phyloP scores from a whole-genome alignment of 2,329 filamentous ascomycete genomes.

The Colletotrichum sp. region DNA sequence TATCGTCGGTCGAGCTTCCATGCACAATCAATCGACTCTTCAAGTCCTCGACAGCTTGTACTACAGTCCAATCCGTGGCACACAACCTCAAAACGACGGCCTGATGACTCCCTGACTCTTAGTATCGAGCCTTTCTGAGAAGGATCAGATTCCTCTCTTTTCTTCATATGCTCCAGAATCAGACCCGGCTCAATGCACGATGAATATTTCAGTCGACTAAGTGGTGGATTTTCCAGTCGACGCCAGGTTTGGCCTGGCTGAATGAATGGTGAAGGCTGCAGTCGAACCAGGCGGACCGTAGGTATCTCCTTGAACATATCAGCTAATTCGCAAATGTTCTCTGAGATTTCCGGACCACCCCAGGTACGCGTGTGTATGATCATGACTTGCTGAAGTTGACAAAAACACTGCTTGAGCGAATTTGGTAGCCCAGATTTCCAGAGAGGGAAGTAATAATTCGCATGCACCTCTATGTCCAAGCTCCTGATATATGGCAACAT shows the following conservation, averaged over 20 bases:
- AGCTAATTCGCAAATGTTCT: not conserved
- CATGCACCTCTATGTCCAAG: not conserved
- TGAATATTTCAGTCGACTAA: not conserved
- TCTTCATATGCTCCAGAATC: not conserved
- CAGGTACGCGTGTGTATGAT: not conserved
- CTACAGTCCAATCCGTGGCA: not conserved
- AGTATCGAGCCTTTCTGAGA: not conserved
- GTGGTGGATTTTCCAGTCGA: too few relatives aligned
- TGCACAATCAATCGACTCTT: not conserved
- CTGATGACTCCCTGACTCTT: not conserved
- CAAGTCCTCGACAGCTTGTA: not conserved
- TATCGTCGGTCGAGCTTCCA: not conserved
- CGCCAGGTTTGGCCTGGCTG: not conserved
- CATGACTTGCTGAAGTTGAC: not conserved
- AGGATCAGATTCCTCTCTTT: not conserved
- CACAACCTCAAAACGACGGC: not conserved
- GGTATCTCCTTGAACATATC: not conserved
- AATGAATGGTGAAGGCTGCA: not conserved
- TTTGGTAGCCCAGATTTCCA: not conserved
- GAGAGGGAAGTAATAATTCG: not conserved
- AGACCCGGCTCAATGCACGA: not conserved
- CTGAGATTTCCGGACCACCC: not conserved
- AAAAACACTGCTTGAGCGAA: not conserved
- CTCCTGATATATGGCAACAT: not conserved
- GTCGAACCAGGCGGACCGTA: not conserved